A percentile compares a stretch with the other conserved stretches of the same genome.
Conservation (phyloP, 768 basidiomycete species). For the Sporobolomyces roseus region DNA sequence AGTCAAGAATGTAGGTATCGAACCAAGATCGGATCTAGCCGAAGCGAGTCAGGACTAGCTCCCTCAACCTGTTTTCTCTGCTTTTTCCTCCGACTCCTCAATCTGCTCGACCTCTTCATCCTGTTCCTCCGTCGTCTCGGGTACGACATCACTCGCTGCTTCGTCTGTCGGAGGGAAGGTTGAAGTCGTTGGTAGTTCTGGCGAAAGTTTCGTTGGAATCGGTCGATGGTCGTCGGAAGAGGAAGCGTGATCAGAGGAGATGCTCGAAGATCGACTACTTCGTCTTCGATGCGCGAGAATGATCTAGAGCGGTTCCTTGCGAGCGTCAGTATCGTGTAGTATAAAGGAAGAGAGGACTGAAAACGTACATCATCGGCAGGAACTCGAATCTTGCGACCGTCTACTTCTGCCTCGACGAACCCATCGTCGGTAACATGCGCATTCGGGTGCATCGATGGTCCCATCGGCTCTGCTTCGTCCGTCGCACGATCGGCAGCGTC, state of each 20-base stretch:
- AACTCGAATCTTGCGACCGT: conserved; percentile 25
- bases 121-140: too few relatives aligned
- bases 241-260: background rate
- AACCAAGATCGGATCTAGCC: too few relatives aligned
- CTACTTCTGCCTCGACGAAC: conserved; percentile 35
- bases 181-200: background rate
- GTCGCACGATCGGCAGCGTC: conserved; percentile 24
- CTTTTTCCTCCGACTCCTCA: too few relatives aligned
- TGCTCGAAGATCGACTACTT: conserved; percentile 11
- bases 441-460: conserved; percentile 26
- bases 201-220: background rate
- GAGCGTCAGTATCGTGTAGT: background rate
- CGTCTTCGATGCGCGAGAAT: conserved; percentile 18
- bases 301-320: background rate
- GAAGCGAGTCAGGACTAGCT: background rate
- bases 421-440: conserved; percentile 33
- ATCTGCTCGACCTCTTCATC: too few relatives aligned
- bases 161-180: too few relatives aligned
- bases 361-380: conserved; percentile 37
- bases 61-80: too few relatives aligned
- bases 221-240: background rate
- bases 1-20: background rate
- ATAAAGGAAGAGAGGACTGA: background rate
- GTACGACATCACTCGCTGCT: too few relatives aligned
- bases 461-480: conserved; percentile 23